Evolutionary conservation across 139 green algal species (phyloP).

Genomic region (Nannochloris sp.): DNA sequence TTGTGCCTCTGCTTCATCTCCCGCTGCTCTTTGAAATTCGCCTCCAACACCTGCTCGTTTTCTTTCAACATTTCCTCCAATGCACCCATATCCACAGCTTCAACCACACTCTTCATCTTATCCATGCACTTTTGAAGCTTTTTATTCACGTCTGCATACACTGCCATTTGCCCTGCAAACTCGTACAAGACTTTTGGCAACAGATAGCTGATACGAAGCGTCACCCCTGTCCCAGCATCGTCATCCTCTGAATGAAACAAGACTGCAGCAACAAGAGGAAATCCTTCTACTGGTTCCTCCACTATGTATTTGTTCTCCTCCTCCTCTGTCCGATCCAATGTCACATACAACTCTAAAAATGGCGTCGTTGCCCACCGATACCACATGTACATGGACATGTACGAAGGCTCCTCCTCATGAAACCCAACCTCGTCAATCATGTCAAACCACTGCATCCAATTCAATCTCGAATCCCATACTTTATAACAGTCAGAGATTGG

Average conservation of each 20-base stretch:
- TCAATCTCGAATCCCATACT: conserved; percentile 23
- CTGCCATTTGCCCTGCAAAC: conserved; percentile 28
- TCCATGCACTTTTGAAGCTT: conserved; percentile 24
- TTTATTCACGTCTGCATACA: conserved; percentile 31
- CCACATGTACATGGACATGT: conserved; percentile 26
- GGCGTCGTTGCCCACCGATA: conserved; percentile 35
- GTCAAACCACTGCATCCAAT: conserved; percentile 34
- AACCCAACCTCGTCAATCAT: conserved; percentile 36
- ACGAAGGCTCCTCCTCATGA: conserved; percentile 12
- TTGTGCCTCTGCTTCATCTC: conserved; percentile 1
- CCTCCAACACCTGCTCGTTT: not conserved
- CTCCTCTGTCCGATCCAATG: conserved; percentile 18
- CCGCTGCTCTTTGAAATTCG: conserved; percentile 11
- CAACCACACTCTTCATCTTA: conserved; percentile 18
- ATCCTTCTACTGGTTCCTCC: conserved; percentile 27
- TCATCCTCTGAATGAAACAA: conserved; percentile 34
- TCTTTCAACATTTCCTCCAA: conserved; percentile 2
- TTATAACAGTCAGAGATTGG: conserved; percentile 25
- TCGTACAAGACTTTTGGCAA: conserved; percentile 27
- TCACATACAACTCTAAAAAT: conserved; percentile 32
- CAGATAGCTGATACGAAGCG: conserved; percentile 26
- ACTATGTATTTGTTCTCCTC: conserved; percentile 29
- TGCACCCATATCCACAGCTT: conserved; percentile 4
- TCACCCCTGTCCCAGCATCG: conserved; percentile 15
- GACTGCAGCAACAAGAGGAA: conserved; percentile 22